Evolutionary conservation across 257 asterid species (phyloP), one percentile per base, ranked within the genome.

Genomic region (Echites panduratus): DNA sequence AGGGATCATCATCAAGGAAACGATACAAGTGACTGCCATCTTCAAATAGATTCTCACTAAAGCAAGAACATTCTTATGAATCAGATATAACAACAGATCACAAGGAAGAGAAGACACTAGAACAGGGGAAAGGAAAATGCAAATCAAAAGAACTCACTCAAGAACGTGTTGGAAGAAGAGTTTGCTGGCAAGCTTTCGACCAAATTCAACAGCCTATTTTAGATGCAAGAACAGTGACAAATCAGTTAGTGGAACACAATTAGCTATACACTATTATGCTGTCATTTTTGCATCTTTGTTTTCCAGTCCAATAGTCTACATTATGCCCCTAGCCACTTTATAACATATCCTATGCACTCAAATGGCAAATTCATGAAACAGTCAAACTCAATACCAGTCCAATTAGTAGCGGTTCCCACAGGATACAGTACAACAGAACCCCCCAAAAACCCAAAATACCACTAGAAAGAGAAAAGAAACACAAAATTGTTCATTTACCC

Each of bases 181-280:
- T 68, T 90, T 81, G 75, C 72, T 79, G 22, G 87, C 89, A 49
- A 92, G 95, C 90, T 86, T 93, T 74, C 87, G 87, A 63, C 98
- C 96, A 75, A 90, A 89, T 81, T 90, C 97, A 84, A 90, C 87
- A 80, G 96, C 98, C 98, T 93, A 77, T 58, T 76, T 77, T 71
- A 77, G 67, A 58, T 68, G 77, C 54, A 74, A 45, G 73, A 72
- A 74, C 35, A 78, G 62, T 62, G 54, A 74, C 73, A 71, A 32
- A 71, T 40, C 63, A 56, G 70, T 9, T 27, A 9, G 16, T 6
- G 38, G 48, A 54, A 9, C 48, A 53, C 70, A n/a, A 52, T 3
- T 19, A 67, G 19, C 59, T 29, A 32, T 32, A 45, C 54, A 58
- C 5, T 27, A 26, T 54, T 29, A 11, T 53, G n/a, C 22, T 24